Base-by-base conservation (phyloP, 225 moss, liverwort and hornwort species). In the Asterella californica region DNA sequence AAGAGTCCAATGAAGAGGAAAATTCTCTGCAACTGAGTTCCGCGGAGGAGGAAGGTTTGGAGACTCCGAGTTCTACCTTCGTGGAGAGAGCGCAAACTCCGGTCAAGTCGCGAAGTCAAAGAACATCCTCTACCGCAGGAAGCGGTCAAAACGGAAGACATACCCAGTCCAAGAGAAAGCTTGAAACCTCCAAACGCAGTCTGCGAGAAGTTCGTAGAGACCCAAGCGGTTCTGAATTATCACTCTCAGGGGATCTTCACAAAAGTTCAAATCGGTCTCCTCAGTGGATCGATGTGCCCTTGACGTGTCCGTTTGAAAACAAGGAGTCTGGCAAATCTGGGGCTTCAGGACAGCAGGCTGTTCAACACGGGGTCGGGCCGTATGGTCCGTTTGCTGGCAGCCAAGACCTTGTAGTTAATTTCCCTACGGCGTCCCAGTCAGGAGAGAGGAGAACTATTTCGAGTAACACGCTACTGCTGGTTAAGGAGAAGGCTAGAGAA, bases 211-310 rank as follows among this genome's bases (percentile, higher is more conserved):
- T 49, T 21, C 46, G 32, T 48, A 48, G 22, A 30, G 78, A 64
- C n/a, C 33, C 54, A 67, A 55, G 48, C 67, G 54, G 53, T 25
- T 37, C 55, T 53, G 71, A 70, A 57, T 33, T 54, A 54, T 55
- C 57, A 22, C 49, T 57, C 27, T 70, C 70, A 2, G 55, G 61
- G 19, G 63, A 46, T 30, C 48, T 71, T 9, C 46, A 71, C n/a
- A 47, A 47, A 11, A 57, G 27, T 9, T 25, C 22, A 11, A 57
- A 61, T 29, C 42, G 63, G 19, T 25, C 60, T 24, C 38, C 60
- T 42, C 4, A 63, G 19, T 81, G 80, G 80, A 50, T 81, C 10
- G 74, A 81, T 24, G 80, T 81, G 45, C 80, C 80, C 9, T 57
- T 81, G 52, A 73, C 73, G 12, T 70, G 29, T 46, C 79, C 79